Base-by-base conservation (phyloP, 2,329 filamentous ascomycete genomes). In the Penicillium sp. region DNA sequence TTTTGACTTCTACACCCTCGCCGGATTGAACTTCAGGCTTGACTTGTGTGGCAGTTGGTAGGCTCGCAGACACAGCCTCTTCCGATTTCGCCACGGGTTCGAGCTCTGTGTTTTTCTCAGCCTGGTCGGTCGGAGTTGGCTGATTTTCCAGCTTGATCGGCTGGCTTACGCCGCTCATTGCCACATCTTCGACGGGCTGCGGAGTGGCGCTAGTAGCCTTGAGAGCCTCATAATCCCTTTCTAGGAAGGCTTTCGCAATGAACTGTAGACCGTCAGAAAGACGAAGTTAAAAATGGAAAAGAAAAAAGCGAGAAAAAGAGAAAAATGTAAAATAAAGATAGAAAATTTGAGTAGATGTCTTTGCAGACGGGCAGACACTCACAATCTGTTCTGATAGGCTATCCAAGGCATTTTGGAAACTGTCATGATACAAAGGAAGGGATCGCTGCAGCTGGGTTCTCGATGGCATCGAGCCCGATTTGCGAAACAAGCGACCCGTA, bases 321-420 rank as follows among this genome's bases (percentile, higher is more conserved):
- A n/a, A n/a, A n/a, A n/a, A n/a, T n/a, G n/a, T n/a, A n/a, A n/a
- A n/a, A n/a, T 34, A 48, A 41, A 16, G n/a, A 36, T 27, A 37
- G n/a, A n/a, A 22, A 22, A 22, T 40, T 30, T 2, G 6, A 31
- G n/a, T 35, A 29, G 11, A 35, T 42, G n/a, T 22, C 29, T 18
- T 10, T 29, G 41, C 40, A 33, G 12, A 25, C 14, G 13, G 19
- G 13, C 13, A 16, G 29, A 19, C 28, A 60, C 70, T 46, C 65
- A 73, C 71, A 56, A 74, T 73, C 50, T 73, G 69, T 47, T 73
- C 68, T 10, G 70, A 72, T 25, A 74, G 58, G 37, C 61, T 64
- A 50, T 74, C 71, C 19, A 74, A 51, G 7, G 71, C 70, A 39
- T 54, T 56, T 46, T 73, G 71, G 45, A 72, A 72, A 40, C 67